phyloP scores from a whole-genome alignment of 257 asterid genomes.

The Vinca minor region DNA sequence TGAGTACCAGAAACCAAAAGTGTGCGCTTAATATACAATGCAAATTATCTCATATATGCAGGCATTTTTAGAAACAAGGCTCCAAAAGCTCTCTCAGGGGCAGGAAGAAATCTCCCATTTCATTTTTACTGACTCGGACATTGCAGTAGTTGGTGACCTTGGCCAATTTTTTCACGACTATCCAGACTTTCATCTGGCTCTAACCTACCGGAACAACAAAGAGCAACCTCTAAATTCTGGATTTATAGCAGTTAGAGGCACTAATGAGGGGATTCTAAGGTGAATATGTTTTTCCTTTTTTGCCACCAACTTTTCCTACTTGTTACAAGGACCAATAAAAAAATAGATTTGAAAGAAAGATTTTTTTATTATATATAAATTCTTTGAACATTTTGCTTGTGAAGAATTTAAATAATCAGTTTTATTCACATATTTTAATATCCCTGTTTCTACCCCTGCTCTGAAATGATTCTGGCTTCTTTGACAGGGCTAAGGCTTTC shows the following conservation, averaged over 20 bases:
- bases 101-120: conserved; percentile 48
- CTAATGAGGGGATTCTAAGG: conserved; percentile 67
- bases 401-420: background rate
- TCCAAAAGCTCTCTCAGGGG: conserved; percentile 39
- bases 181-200: conserved; percentile 72
- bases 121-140: conserved; percentile 88
- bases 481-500: conserved; percentile 62
- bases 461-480: conserved; percentile 3
- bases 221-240: conserved; percentile 94
- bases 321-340: background rate
- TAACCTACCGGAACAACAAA: conserved; percentile 93
- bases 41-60: conserved; percentile 24
- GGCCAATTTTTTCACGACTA: conserved; percentile 48
- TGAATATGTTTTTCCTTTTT: conserved; percentile 22
- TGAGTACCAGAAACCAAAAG: background rate
- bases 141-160: conserved; percentile 71
- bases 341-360: background rate
- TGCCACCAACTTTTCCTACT: background rate
- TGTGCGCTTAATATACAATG: background rate
- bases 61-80: conserved; percentile 60
- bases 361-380: too few relatives aligned
- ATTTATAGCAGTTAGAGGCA: conserved; percentile 87
- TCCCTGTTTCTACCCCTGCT: background rate
- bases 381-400: background rate
- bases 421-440: background rate